Evolutionary conservation across 2,329 filamentous ascomycete genomes (phyloP), one percentile per base, ranked within the genome.

Genomic region (Cordyceps cicadae): DNA sequence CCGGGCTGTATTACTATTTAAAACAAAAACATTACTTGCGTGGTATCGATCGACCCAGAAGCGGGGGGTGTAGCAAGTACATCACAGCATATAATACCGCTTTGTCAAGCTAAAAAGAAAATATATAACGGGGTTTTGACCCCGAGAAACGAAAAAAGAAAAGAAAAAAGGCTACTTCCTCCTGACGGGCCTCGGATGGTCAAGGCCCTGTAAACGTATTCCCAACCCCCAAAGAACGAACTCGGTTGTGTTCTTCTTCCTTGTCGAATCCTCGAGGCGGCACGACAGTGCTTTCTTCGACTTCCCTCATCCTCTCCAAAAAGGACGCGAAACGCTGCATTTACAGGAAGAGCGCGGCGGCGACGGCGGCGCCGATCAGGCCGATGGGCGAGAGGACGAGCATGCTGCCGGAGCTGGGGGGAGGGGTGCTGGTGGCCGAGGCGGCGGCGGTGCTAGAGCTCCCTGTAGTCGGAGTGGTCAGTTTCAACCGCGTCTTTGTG

Each of bases 341-440:
- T 48, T 60, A 60, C 49, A 60, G 50, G 50, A 60, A 60, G 17
- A 60, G 49, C 24, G 24, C 24, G 41, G 57, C 57, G 11, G 50
- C 57, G 12, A 29, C 57, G 19, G 57, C 57, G 26, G 49, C 57
- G 14, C 41, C 57, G 26, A 60, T 32, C 39, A 60, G 50, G 50
- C 24, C 57, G 11, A 60, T 11, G 41, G 57, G 57, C 26, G 57
- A 60, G 57, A 54, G 50, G 49, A 29, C 24, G 24, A 60, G 21
- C 24, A 54, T 29, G 50, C 46, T 53, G 19, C 57, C 57, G 15
- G 57, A 50, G 32, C 41, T 60, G 43, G 57, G 57, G 29, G 57
- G 57, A 24, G 49, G 15, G 6, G 57, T 60, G 57, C 49, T 46
- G 29, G 41, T 29, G 12, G 56, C 19, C 15, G 17, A 15, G n/a